Conservation (phyloP, 208 protist genomes). For the Vickermania ingenoplastis region DNA sequence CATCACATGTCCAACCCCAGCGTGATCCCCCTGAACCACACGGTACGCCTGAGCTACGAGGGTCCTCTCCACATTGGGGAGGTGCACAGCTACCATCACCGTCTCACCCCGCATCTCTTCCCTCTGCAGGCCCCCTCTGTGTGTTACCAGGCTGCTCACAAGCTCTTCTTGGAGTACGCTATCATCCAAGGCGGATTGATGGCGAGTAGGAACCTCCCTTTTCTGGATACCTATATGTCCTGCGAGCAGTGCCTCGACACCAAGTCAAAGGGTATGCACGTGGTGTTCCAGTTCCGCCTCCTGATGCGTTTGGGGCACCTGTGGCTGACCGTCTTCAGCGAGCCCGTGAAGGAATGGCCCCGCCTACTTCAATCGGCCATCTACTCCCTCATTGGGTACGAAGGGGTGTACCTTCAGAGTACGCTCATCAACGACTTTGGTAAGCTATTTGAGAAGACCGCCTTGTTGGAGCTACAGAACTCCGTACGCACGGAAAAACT, state of each 20-base stretch:
- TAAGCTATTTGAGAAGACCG: background rate
- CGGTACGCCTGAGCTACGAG: background rate
- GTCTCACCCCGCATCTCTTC: background rate
- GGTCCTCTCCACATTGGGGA: background rate
- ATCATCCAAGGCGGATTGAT: background rate
- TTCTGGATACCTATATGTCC: background rate
- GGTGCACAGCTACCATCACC: background rate
- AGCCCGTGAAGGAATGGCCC: conserved; percentile 5
- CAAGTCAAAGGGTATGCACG: background rate
- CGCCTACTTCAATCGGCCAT: conserved; percentile 6
- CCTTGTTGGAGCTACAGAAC: background rate
- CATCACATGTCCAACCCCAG: background rate
- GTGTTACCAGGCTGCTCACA: background rate
- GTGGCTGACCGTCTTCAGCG: conserved; percentile 2
- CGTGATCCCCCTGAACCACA: background rate
- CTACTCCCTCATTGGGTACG: conserved; percentile 6
- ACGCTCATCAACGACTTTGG: background rate
- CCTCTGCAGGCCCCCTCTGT: background rate
- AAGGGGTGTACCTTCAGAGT: conserved; percentile 1
- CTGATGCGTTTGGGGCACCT: conserved; percentile 6
- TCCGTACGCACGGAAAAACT: background rate
- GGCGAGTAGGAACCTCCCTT: background rate
- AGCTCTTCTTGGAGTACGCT: background rate
- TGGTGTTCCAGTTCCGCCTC: conserved; percentile 5
- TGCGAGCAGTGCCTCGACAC: background rate